Evolutionary conservation across 371 early-diverging fungal genomes (phyloP), one percentile per base, ranked within the genome.

Genomic region (Funneliformis caledonium): DNA sequence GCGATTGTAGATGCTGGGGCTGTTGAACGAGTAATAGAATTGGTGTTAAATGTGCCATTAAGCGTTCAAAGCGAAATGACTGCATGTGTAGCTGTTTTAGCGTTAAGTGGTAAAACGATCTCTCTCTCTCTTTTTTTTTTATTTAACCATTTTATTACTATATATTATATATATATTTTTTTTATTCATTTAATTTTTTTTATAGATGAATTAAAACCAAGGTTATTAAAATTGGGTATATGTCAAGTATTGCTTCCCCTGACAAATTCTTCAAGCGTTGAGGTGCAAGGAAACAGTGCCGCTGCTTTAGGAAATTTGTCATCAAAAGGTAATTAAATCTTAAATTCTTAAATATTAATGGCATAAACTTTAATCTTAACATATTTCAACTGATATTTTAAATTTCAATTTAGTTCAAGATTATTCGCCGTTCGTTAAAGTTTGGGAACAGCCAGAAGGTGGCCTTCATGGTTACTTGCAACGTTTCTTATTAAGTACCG

Each of bases 41-140:
- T 95, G 75, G 86, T 95, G 47, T 80, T 90, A 72, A 85, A 85
- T 52, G 91, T 92, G 26, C 89, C 91, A 4, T 80, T 85, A 11
- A 89, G 91, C 60, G 95, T 95, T 8, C 88, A 94, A 83, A 90
- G 92, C 42, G 97, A 97, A 81, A 93, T 96, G 94, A 94, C 94
- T 0, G 96, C 97, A 4, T 94, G 94, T 33, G 90, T 97, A 82
- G 96, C 95, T 50, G 95, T 96, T 8, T 85, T 97, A 78, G 96
- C 93, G 8, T 82, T 95, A 19, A 90, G 93, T 83, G 91, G 89
- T 89, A 86, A 59, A 37, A 37, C 16, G 76, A 12, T 33, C 11
- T n/a, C 4, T 16, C 0, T 10, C 11, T 67, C 69, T 56, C 48
- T 31, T 6, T 65, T 22, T 9, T 3, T 48, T 22, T 16, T 12